phyloP scores from a whole-genome alignment of 768 basidiomycete genomes.

The Pleurotus tuoliensis region DNA sequence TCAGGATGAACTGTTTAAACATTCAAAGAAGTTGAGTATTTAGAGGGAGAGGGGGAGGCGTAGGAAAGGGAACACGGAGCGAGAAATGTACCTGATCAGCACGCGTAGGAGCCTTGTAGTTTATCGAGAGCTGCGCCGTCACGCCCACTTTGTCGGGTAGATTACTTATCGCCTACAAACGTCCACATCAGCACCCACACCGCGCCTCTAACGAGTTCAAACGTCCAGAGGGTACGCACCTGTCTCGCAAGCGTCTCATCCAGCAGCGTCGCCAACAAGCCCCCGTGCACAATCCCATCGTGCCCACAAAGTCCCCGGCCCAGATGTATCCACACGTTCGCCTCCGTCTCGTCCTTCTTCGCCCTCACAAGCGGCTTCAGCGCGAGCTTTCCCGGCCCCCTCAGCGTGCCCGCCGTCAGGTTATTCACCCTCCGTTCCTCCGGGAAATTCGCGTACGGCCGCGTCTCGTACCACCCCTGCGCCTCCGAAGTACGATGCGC shows the following conservation, averaged over 20 bases:
- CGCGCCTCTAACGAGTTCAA: too few species aligned
- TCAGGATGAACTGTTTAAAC: conserved; percentile 67
- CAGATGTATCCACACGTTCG: conserved; percentile 69
- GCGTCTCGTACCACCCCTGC: conserved; percentile 63
- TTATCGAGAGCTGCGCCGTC: conserved; percentile 78
- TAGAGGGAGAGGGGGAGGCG: neutral
- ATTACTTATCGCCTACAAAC: conserved; percentile 70
- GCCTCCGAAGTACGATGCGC: conserved; percentile 42
- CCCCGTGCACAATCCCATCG: conserved; percentile 94
- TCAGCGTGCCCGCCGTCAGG: conserved; percentile 79
- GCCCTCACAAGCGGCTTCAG: conserved; percentile 74
- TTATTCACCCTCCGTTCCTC: conserved; percentile 77
- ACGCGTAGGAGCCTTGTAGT: conserved; percentile 83
- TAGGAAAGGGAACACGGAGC: neutral
- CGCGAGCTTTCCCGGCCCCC: conserved; percentile 85
- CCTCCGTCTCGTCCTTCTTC: conserved; percentile 72
- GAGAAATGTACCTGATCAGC: conserved; percentile 69
- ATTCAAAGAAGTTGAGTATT: neutral
- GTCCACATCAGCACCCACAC: conserved; percentile 6
- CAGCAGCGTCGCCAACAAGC: conserved; percentile 82
- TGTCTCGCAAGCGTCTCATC: conserved; percentile 83
- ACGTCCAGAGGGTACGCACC: too few species aligned
- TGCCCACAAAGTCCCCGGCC: conserved; percentile 88
- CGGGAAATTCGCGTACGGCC: conserved; percentile 69
- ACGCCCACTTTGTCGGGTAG: conserved; percentile 90